Conservation (phyloP, 139 green algal genomes). For the Spirogloea muscicola region DNA sequence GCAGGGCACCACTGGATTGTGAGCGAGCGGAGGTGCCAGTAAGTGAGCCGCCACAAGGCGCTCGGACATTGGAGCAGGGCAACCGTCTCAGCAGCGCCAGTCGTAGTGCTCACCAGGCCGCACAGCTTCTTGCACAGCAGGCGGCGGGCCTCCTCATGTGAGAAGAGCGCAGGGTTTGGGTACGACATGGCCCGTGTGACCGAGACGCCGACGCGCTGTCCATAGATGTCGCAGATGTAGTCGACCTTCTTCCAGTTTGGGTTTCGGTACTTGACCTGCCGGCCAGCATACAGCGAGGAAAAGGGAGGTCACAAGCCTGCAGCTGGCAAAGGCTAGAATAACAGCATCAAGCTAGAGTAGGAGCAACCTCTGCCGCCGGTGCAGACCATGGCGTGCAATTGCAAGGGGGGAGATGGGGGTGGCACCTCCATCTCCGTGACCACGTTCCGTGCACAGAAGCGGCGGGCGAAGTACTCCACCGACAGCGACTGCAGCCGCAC, state of each 20-base stretch:
- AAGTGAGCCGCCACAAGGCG: too few species aligned
- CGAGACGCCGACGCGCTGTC: constrained; percentile 34
- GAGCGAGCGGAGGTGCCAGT: too few species aligned
- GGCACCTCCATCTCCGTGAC: constrained; percentile 48
- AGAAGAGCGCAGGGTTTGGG: constrained; percentile 22
- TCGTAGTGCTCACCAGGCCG: constrained; percentile 30
- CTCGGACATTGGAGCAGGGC: too few species aligned
- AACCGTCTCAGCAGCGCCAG: too few species aligned
- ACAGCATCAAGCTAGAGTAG: too few species aligned
- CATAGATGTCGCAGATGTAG: constrained; percentile 47
- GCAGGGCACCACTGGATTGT: too few species aligned
- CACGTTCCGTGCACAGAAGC: constrained; percentile 35
- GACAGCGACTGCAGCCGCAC: constrained; percentile 35
- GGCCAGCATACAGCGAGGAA: too few species aligned
- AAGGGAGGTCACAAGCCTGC: too few species aligned
- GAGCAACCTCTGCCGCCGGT: too few species aligned
- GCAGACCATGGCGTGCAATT: too few species aligned
- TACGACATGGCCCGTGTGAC: constrained; percentile 47
- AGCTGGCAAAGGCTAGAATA: too few species aligned
- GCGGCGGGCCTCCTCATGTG: not conserved
- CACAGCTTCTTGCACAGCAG: constrained; percentile 42
- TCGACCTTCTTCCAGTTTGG: constrained; percentile 48
- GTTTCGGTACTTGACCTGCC: constrained; percentile 30
- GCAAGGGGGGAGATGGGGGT: too few species aligned
- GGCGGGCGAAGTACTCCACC: constrained; percentile 39